Base-by-base conservation (phyloP, 345 rosid genomes). In the Citropsis articulata region DNA sequence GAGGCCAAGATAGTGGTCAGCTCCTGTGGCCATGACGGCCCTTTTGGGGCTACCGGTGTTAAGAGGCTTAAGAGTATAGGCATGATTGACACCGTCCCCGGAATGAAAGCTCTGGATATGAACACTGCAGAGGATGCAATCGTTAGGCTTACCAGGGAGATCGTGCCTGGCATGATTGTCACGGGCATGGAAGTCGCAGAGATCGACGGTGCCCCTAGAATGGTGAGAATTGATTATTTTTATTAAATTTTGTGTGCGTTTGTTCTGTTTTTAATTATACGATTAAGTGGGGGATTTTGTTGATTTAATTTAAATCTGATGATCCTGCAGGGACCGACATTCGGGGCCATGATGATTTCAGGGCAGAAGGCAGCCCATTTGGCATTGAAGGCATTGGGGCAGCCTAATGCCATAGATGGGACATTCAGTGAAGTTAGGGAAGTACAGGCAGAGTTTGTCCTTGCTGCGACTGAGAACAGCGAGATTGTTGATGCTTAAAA, bases 321-420 rank as follows among this genome's bases (percentile, higher is more conserved):
- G 38, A 63, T 40, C 21, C 69, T 81, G 55, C 83, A 89, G 89
- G 91, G 92, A 2, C 93, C 91, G 25, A 89, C 93, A 1, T 88
- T 86, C 25, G 90, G 93, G 42, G 92, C 91, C 0, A 89, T 88
- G 91, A 86, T 88, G 92, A 86, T 89, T 45, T 89, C 88, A 6
- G 89, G 93, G 56, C 89, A 89, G 71, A 89, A 88, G 84, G 93
- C 90, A 19, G 93, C 93, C 2, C 93, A 88, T 75, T 82, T 88
- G 45, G 93, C 90, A 0, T 75, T 90, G 80, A 84, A 77, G 81
- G 69, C 91, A 9, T 72, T 88, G 50, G 91, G 91, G 22, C 77
- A 83, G 66, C 90, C 91, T 0, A 86, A 88, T 72, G 87, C 86
- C 0, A 42, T 90, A 12, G 91, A 88, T 71, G 89, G 88, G 27